Evolutionary conservation across 768 basidiomycete species (phyloP), one percentile per base, ranked within the genome.

Genomic region (Mycena capillaripes): DNA sequence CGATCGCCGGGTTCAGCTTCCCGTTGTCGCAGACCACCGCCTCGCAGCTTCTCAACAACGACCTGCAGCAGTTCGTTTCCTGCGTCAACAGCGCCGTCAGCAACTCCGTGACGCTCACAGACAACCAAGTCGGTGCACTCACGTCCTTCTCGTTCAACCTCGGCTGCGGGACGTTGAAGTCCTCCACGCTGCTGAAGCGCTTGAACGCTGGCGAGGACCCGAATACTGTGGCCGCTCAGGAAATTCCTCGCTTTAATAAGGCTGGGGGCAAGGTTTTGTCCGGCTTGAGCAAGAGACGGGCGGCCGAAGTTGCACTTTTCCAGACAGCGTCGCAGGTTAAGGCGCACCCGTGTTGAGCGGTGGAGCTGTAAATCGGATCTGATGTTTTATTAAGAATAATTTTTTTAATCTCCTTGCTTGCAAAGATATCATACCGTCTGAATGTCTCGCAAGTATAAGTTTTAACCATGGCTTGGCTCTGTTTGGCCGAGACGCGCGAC

Each of bases 41-140:
- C 2, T 46, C 75, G 30, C 77, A 77, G 40, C 80, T 81, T 60
- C 79, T 81, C 29, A 76, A 77, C 53, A 67, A 69, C n/a, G 80
- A 81, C 69, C 66, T 77, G 16, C 46, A 50, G 32, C 69, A 65
- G 53, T 80, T 80, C 71, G 75, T 76, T 16, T 59, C 56, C 30
- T 81, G 80, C 69, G 71, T 81, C 32, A 78, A 78, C 61, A 75
- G 59, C 52, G 78, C 77, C 2, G 78, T 81, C 11, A 77, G 66
- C 72, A 72, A 67, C 48, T 68, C 65, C 19, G 79, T 81, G 21
- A 73, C 68, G 32, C 71, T 81, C 40, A 81, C 77, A 27, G 80
- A 80, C 64, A 81, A 81, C 72, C 80, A 81, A 55, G 66, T 81
- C 66, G 80, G 80, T 53, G 80, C 80, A 6, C 64, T 81, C 34